phyloP scores from a whole-genome alignment of 495 filamentous ascomycete species.

The Penicillium waksmanii region DNA sequence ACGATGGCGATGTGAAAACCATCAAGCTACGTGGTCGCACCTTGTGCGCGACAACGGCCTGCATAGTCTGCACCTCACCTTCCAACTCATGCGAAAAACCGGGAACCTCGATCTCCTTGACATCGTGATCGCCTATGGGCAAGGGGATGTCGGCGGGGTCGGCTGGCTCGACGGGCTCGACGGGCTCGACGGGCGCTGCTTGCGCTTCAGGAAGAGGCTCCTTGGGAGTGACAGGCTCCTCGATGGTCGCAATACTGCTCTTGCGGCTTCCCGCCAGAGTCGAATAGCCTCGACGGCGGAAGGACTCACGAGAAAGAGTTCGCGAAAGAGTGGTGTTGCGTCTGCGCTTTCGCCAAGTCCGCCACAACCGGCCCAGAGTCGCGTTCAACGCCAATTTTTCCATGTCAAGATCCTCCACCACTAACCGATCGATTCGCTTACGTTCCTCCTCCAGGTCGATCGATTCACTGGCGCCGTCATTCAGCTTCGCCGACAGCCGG shows the following conservation, averaged over 20 bases:
- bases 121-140: conserved; percentile 68
- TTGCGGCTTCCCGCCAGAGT: conserved; percentile 37
- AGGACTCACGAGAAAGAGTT: conserved; percentile 48
- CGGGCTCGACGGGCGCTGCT: conserved; percentile 45
- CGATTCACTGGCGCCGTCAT: conserved; percentile 25
- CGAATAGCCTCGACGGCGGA: conserved; percentile 39
- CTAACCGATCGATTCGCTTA: conserved; percentile 59
- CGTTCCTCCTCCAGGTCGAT: conserved; percentile 28
- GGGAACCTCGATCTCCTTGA: conserved; percentile 74
- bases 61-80: conserved; percentile 57
- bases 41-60: conserved; percentile 50
- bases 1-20: conserved; percentile 47
- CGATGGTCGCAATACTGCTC: conserved; percentile 43
- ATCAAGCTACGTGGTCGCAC: conserved; percentile 68
- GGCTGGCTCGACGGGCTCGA: conserved; percentile 36
- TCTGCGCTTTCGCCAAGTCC: conserved; percentile 89
- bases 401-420: conserved; percentile 90
- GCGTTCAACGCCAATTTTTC: conserved; percentile 89
- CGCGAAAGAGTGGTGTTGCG: conserved; percentile 44
- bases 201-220: conserved; percentile 21
- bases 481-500: conserved; percentile 54
- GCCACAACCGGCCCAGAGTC: conserved; percentile 87
- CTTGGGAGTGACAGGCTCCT: conserved; percentile 34
- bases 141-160: conserved; percentile 62
- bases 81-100: conserved; percentile 62